A percentile compares a stretch with the other conserved stretches of the same genome.
phyloP scores from a whole-genome alignment of 2,329 filamentous ascomycete genomes.

The Diaporthe ilicicola region DNA sequence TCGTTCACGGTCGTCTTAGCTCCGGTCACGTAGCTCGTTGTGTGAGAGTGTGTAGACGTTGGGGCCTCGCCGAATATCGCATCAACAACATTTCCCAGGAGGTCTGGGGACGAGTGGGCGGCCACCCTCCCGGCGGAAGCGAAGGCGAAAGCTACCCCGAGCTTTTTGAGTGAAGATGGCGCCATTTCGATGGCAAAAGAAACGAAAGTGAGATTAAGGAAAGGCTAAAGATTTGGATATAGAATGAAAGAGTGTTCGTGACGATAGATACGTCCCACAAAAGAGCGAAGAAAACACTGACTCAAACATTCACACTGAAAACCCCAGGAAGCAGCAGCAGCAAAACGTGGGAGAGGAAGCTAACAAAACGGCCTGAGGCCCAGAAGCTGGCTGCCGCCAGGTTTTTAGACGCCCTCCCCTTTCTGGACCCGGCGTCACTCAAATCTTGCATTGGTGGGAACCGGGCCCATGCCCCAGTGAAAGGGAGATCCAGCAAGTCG shows the following conservation, averaged over 20 bases:
- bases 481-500: constrained; percentile 6
- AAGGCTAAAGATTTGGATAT: constrained; percentile 15
- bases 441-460: constrained; percentile 24
- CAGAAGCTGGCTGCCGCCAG: constrained; percentile 21
- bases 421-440: constrained; percentile 19
- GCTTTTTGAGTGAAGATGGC: constrained; percentile 27
- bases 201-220: neutral
- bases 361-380: neutral
- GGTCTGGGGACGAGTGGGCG: constrained; percentile 24
- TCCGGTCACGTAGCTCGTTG: constrained; percentile 28
- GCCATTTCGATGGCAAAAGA: constrained; percentile 20
- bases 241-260: constrained; percentile 27
- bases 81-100: constrained; percentile 25
- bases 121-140: constrained; percentile 25
- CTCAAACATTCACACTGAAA: constrained; percentile 17
- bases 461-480: neutral
- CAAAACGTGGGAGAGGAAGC: constrained; percentile 16
- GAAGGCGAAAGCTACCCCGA: constrained; percentile 29
- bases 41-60: constrained; percentile 21
- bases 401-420: constrained; percentile 27
- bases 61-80: constrained; percentile 24
- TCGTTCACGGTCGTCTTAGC: constrained; percentile 26
- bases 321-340: constrained; percentile 18
- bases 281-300: constrained; percentile 24
- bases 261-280: constrained; percentile 25